Base-by-base conservation (phyloP, 2,329 filamentous ascomycete species). In the Neofusicoccum laricinum region DNA sequence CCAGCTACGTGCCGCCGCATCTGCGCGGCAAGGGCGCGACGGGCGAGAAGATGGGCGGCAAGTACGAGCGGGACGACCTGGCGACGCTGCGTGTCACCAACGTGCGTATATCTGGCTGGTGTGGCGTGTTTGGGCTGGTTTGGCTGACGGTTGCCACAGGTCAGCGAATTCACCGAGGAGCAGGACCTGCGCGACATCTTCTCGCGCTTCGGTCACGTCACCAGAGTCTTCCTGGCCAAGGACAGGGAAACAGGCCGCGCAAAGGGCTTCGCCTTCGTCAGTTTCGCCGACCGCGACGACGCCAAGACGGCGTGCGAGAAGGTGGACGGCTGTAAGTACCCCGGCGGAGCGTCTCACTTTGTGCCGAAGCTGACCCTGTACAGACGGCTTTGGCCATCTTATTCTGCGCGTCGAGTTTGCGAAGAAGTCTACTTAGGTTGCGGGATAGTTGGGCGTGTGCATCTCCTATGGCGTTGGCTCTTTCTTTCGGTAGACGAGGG, bases 251-350 rank as follows among this genome's bases (percentile, higher is more conserved):
- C 95, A 45, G 92, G 93, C 67, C 84, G 94, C 77, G 95, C 95
- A 72, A 99, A 99, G 88, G 95, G 95, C 68, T 99, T 99, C 78
- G 96, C 96, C 30, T 99, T 99, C 79, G 96, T 99, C 84, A 96
- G 92, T 79, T 99, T 95, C 76, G 91, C 90, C 66, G 95, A 99
- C 78, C 85, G 95, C 71, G 80, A 84, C 70, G 95, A 99, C 79
- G 95, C 95, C 70, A 91, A 91, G 71, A 91, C 90, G 82, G 95
- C 95, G 45, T 96, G 92, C 82, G 90, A 90, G 82, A 97, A 97
- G 86, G 94, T 99, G 92, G 95, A 99, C 80, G 95, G 95, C 74
- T 97, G 10, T 45, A 55, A 63, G 61, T 53, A 55, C 12, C 43
- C 36, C 30, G 34, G 25, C 14, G 21, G 7, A 46, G 19, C 36